Base-by-base conservation (phyloP, 345 rosid genomes). In the Aethionema arabicum region DNA sequence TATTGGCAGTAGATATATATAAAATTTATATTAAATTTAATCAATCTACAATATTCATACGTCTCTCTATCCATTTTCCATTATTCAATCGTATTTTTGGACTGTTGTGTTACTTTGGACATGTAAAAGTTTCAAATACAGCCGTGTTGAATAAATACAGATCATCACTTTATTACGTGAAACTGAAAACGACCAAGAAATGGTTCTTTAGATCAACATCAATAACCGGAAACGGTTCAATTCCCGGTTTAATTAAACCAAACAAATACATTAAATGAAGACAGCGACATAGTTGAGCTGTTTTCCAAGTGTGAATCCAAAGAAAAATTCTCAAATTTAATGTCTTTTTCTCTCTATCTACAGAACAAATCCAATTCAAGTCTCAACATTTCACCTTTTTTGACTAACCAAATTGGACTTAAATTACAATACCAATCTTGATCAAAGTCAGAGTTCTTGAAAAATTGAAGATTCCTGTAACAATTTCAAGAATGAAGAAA, bases 221-320 rank as follows among this genome's bases (percentile, higher is more conserved):
- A 21, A 21, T 21, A 21, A 21, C 27, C 27, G 27, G 27, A 21
- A 21, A 1, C 27, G 27, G 27, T 2, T 21, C 27, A 21, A 21
- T 35, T 67, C 21, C 32, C 10, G 48, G 40, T 45, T 37, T 8
- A 21, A 59, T 51, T 4, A 33, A 59, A 59, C 27, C 60, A 32
- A 21, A 68, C 66, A 52, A 35, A 38, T 59, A 11, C 13, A 21
- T 43, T 67, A 29, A 52, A 52, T 14, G 12, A 59, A 43, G 72
- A 68, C 73, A 68, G 21, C 47, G 27, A 68, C 65, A 11, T 8
- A 55, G 31, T 44, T n/a, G 29, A 59, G 54, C 66, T 41, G 58
- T 59, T 59, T 42, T 68, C 39, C 29, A 53, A 31, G 56, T 61
- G 68, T 69, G 73, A 61, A 61, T 39, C 7, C 43, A 46, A 61